Evolutionary conservation across 73 alveolate genomes (phyloP).

Genomic region (Effrenium voratum): DNA sequence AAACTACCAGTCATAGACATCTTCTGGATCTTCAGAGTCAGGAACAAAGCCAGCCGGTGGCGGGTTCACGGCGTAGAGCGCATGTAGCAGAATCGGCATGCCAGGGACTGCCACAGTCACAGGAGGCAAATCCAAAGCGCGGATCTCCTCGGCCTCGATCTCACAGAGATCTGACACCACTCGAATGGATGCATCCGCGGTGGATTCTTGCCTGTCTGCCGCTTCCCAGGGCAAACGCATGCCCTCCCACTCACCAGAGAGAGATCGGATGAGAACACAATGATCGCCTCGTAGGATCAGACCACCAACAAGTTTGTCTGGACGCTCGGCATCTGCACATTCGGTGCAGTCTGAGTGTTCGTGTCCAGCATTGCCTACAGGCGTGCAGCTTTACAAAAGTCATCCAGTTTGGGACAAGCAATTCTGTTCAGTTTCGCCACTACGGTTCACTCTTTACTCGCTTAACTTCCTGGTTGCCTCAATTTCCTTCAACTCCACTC

Average conservation of each 20-base stretch:
- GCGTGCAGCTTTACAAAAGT: no score
- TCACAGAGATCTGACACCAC: constrained; percentile 61
- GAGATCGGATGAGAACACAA: constrained; percentile 72
- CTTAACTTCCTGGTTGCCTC: no score
- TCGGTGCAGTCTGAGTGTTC: background rate
- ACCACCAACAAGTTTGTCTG: constrained; percentile 54
- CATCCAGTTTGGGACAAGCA: no score
- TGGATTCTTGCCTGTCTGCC: background rate
- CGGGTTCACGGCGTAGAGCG: constrained; percentile 69
- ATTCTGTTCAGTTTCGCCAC: no score
- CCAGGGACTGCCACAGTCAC: constrained; percentile 81
- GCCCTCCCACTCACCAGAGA: constrained; percentile 85
- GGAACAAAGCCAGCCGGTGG: constrained; percentile 55
- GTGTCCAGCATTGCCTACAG: constrained; percentile 4
- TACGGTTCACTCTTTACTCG: no score
- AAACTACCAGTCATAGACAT: constrained; percentile 46
- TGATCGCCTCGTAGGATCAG: constrained; percentile 53
- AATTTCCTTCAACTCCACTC: no score
- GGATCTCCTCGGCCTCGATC: constrained; percentile 35
- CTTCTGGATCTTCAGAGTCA: constrained; percentile 71
- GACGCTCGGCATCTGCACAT: background rate
- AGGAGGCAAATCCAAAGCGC: constrained; percentile 50
- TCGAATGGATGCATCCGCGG: constrained; percentile 2
- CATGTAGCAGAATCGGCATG: constrained; percentile 61
- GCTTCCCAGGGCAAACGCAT: constrained; percentile 87